These are phyloP conservation scores for Aspergillus haitiensis DNA, from an alignment of 495 filamentous ascomycete species.

Conservation along the genomic window DNA sequence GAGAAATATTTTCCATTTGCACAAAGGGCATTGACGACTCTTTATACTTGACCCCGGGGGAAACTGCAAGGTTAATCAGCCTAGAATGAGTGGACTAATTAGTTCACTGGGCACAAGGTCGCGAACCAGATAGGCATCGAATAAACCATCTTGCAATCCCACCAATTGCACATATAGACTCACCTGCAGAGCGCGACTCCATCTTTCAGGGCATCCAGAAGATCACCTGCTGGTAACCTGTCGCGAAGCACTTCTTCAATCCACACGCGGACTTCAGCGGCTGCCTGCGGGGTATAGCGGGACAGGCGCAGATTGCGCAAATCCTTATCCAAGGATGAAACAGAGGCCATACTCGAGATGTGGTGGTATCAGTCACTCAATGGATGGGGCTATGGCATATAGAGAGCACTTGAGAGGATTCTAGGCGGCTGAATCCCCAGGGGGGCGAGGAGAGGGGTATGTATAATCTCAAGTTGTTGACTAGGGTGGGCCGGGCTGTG, in stretches of 20 bases:
- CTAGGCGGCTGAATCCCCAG: slow-evolving; percentile 1
- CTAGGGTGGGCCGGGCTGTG: neutral
- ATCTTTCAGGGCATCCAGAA: slow-evolving; percentile 85
- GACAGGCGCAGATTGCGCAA: slow-evolving; percentile 88
- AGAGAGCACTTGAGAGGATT: slow-evolving; percentile 1
- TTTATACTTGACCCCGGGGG: slow-evolving; percentile 77
- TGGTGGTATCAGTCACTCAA: slow-evolving; percentile 16
- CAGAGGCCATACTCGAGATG: slow-evolving; percentile 74
- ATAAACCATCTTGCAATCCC: neutral
- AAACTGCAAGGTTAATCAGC: slow-evolving; percentile 78
- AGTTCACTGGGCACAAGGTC: neutral
- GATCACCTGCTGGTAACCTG: slow-evolving; percentile 66
- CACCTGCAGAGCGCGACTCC: slow-evolving; percentile 91
- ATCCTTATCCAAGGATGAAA: slow-evolving; percentile 91
- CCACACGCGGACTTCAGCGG: slow-evolving; percentile 82
- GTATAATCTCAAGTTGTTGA: slow-evolving; percentile 12
- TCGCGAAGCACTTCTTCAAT: slow-evolving; percentile 81
- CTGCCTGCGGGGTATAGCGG: slow-evolving; percentile 91
- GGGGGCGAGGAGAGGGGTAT: slow-evolving; percentile 11
- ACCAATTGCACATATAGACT: slow-evolving; percentile 18
- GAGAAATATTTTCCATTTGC: slow-evolving; percentile 99
- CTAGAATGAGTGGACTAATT: slow-evolving; percentile 40
- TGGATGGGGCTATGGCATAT: slow-evolving; percentile 6
- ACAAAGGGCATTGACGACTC: slow-evolving; percentile 93
- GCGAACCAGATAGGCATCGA: neutral